Conservation (phyloP, 2,329 filamentous ascomycete genomes). For the Bipolaris victoriae region DNA sequence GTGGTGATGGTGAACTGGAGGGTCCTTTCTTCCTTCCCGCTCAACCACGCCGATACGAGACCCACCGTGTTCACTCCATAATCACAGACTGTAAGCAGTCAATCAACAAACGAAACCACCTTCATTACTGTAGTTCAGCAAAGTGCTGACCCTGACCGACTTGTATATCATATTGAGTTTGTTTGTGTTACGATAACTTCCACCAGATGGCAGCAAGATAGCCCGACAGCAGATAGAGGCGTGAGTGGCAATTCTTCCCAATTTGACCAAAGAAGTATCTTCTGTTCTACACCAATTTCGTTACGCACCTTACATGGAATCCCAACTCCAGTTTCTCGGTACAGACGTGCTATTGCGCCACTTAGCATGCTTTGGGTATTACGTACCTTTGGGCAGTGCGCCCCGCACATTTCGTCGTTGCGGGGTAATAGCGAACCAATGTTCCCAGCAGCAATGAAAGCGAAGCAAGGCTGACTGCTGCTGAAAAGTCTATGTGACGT, state of each 20-base stretch:
- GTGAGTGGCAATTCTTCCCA: not conserved
- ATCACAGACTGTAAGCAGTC: not conserved
- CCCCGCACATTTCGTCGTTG: not conserved
- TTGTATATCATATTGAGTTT: too few relatives aligned
- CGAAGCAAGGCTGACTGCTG: not conserved
- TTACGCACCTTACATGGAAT: not conserved
- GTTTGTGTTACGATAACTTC: too few relatives aligned
- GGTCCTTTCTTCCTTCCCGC: not conserved
- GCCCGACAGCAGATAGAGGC: too few relatives aligned
- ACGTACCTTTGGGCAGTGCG: too few relatives aligned
- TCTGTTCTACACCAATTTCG: not conserved
- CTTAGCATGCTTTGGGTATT: not conserved
- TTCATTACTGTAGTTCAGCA: too few relatives aligned
- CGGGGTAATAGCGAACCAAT: not conserved
- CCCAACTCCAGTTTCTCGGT: not conserved
- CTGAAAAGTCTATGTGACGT: not conserved
- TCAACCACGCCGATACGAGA: not conserved
- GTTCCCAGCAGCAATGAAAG: not conserved
- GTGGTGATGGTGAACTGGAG: not conserved
- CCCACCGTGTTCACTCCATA: not conserved
- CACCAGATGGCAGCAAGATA: too few relatives aligned
- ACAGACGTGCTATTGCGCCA: not conserved
- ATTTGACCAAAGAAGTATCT: not conserved
- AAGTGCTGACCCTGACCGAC: too few relatives aligned
- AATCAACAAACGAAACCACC: too few relatives aligned